A percentile compares a stretch with the other conserved stretches of the same genome.
Evolutionary conservation across 129 eudicot genomes (phyloP).

Genomic region (Lonicera japonica): DNA sequence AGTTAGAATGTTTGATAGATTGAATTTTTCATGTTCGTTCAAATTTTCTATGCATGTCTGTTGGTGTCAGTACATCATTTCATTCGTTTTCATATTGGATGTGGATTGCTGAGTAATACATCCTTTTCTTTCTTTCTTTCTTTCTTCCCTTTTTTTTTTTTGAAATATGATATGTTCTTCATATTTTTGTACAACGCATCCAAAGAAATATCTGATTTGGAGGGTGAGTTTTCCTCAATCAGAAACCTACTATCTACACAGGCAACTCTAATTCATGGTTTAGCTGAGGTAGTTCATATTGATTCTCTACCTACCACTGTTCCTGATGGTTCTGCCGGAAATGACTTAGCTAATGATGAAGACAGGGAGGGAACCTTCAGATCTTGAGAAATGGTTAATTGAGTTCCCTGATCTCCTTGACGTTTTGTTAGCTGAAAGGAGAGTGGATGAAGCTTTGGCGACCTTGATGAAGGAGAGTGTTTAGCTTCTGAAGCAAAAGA

Average conservation of each 20-base stretch:
- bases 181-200: slow-evolving; percentile 54
- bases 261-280: slow-evolving; percentile 78
- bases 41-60: neutral
- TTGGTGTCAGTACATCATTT: neutral
- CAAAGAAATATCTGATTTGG: slow-evolving; percentile 99
- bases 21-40: neutral
- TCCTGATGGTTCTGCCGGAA: slow-evolving; percentile 46
- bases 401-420: slow-evolving; percentile 96
- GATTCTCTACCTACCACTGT: slow-evolving; percentile 47
- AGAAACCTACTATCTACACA: slow-evolving; percentile 96
- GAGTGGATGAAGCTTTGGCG: slow-evolving; percentile 86
- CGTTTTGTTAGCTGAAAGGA: slow-evolving; percentile 92
- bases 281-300: slow-evolving; percentile 86
- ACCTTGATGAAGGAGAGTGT: slow-evolving; percentile 85
- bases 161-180: neutral
- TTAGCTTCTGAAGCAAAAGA: slow-evolving; percentile 75
- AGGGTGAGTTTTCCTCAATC: slow-evolving; percentile 95
- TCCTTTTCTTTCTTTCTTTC: too few species aligned
- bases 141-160: too few species aligned
- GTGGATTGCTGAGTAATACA: neutral
- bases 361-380: slow-evolving; percentile 78
- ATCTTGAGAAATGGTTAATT: slow-evolving; percentile 68
- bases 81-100: neutral
- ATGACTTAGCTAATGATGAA: slow-evolving; percentile 38
- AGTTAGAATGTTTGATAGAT: neutral